Evolutionary conservation across 1,284 basidiomycete genomes (phyloP).

Genomic region (Irpex sp.): DNA sequence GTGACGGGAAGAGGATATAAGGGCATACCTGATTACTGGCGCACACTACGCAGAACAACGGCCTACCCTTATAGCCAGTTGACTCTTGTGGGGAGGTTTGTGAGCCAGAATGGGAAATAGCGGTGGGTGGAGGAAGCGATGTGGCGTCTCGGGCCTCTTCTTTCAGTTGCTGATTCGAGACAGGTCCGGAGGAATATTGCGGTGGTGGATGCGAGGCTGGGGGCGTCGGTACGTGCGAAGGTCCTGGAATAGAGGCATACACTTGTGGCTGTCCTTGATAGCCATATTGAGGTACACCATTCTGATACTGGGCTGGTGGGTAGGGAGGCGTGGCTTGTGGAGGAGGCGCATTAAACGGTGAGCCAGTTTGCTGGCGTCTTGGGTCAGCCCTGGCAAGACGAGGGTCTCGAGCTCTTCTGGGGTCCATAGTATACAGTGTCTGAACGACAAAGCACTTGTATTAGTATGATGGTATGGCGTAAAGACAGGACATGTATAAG

Average conservation of each 20-base stretch:
- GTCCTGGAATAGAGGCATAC: conserved; percentile 9
- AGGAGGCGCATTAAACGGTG: conserved; percentile 20
- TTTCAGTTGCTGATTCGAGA: conserved; percentile 14
- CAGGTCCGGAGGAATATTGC: conserved; percentile 18
- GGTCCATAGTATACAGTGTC: conserved; percentile 55
- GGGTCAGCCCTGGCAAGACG: conserved; percentile 68
- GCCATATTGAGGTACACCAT: neutral
- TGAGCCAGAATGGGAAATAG: neutral
- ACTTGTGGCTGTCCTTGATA: conserved; percentile 4
- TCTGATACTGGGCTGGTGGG: conserved; percentile 1
- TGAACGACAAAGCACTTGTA: neutral
- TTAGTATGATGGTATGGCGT: neutral
- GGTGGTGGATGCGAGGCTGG: conserved; percentile 11
- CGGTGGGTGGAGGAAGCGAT: conserved; percentile 4
- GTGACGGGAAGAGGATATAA: neutral
- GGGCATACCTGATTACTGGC: conserved; percentile 87
- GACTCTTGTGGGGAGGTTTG: conserved; percentile 14
- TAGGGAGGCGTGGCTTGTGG: conserved; percentile 12
- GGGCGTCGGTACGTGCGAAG: conserved; percentile 7
- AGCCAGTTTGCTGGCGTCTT: conserved; percentile 51
- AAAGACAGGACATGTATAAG: neutral
- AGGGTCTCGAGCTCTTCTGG: conserved; percentile 73
- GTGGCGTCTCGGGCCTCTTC: conserved; percentile 11
- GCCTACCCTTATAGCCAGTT: conserved; percentile 54
- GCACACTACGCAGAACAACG: conserved; percentile 95